Evolutionary conservation across 495 filamentous ascomycete species (phyloP).

Genomic region (Penicillium macrosclerotiorum): DNA sequence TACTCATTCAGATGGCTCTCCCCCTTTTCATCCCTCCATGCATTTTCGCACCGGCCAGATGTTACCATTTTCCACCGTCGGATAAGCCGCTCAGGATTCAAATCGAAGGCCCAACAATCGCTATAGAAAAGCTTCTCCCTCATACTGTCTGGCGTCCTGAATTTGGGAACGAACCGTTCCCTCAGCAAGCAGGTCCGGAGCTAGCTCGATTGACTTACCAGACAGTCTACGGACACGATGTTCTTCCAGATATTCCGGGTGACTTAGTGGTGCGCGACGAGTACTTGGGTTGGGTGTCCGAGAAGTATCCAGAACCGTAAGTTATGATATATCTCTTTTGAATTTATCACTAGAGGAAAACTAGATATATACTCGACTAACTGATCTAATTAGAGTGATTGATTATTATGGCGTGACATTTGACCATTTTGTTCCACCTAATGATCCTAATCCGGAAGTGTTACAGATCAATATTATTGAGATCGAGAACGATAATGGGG

Average conservation of each 20-base stretch:
- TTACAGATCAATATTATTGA: conserved; percentile 34
- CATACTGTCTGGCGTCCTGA: conserved; percentile 17
- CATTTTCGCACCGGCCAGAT: conserved; percentile 2
- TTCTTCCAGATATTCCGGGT: conserved; percentile 15
- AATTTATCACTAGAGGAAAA: too few relatives aligned
- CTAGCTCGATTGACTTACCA: conserved; percentile 26
- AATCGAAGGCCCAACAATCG: conserved; percentile 28
- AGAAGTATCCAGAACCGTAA: conserved; percentile 16
- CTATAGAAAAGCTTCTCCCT: conserved; percentile 24
- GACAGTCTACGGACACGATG: conserved; percentile 23
- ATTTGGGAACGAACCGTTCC: conserved; percentile 13
- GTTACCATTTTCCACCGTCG: conserved; percentile 17
- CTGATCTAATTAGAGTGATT: conserved; percentile 22
- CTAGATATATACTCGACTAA: too few relatives aligned
- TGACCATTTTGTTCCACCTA: conserved; percentile 32
- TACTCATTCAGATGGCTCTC: too few relatives aligned
- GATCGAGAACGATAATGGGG: conserved; percentile 26
- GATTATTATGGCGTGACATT: conserved; percentile 42
- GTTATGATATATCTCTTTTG: too few relatives aligned
- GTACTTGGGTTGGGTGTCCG: conserved; percentile 27
- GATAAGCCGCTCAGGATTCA: conserved; percentile 25
- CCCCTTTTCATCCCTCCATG: conserved; percentile 7
- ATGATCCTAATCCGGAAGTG: conserved; percentile 31
- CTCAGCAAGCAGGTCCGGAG: conserved; percentile 24
- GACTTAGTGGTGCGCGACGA: conserved; percentile 29